A percentile compares a stretch with the other conserved stretches of the same genome.
phyloP scores from a whole-genome alignment of 345 rosid genomes.

The Gossypium turneri region DNA sequence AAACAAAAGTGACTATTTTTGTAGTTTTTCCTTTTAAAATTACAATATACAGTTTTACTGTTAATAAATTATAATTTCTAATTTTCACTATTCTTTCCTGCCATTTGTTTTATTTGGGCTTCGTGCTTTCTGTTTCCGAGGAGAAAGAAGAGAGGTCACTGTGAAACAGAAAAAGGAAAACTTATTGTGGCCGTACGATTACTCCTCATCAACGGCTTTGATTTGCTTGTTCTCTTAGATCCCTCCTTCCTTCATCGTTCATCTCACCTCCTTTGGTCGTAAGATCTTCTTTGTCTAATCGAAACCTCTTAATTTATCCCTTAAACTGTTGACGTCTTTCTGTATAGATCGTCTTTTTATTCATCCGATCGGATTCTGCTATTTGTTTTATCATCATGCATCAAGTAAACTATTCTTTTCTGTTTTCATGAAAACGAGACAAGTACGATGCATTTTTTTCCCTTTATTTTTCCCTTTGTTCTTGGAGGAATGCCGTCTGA shows the following conservation, averaged over 20 bases:
- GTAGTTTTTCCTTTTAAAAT: too few relatives aligned
- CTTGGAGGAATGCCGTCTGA: background rate
- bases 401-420: background rate
- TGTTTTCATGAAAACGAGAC: background rate
- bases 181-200: background rate
- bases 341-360: background rate
- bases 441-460: background rate
- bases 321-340: background rate
- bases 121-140: slow-evolving; percentile 1
- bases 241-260: background rate
- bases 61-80: background rate
- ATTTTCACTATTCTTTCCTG: background rate
- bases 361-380: background rate
- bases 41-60: too few relatives aligned
- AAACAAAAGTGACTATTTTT: too few relatives aligned
- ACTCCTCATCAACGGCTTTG: background rate
- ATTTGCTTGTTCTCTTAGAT: background rate
- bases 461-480: background rate
- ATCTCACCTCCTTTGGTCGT: background rate
- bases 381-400: background rate
- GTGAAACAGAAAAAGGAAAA: background rate
- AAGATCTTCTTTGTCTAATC: background rate
- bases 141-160: background rate
- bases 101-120: background rate
- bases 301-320: background rate